Percentiles rank a stretch among this genome's conserved stretches.
phyloP scores from a whole-genome alignment of 2,329 filamentous ascomycete species.

The Cladosporium sp. region DNA sequence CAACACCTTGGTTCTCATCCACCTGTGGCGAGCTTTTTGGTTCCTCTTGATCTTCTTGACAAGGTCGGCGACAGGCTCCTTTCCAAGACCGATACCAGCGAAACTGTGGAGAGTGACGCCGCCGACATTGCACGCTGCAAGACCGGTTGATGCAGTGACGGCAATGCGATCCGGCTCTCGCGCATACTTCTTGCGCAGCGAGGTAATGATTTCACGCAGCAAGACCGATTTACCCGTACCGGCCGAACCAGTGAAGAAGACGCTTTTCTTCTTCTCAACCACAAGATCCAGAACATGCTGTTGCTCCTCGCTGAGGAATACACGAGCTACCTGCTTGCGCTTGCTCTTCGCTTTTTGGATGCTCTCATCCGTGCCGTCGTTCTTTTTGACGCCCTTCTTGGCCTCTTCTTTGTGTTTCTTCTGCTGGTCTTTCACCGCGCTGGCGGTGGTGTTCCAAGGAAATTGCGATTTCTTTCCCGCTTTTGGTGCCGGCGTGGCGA shows the following conservation, averaged over 20 bases:
- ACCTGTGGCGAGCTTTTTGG: conserved; percentile 79
- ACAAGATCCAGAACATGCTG: conserved; percentile 79
- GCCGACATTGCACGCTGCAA: conserved; percentile 95
- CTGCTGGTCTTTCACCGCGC: conserved; percentile 72
- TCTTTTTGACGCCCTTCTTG: conserved; percentile 46
- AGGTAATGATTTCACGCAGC: conserved; percentile 83
- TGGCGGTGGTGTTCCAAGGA: conserved; percentile 71
- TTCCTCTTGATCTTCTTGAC: conserved; percentile 91
- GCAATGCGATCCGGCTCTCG: conserved; percentile 80
- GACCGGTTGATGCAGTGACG: conserved; percentile 90
- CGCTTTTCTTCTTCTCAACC: conserved; percentile 73
- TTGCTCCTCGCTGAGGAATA: conserved; percentile 84
- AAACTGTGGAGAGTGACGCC: conserved; percentile 96
- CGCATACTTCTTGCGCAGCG: conserved; percentile 70
- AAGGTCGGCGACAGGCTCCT: conserved; percentile 74
- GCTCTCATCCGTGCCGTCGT: conserved; percentile 43
- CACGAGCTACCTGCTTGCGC: conserved; percentile 47
- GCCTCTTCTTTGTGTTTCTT: conserved; percentile 64
- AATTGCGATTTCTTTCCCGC: conserved; percentile 38
- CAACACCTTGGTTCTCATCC: conserved; percentile 82
- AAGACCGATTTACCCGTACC: conserved; percentile 94
- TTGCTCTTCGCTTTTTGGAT: conserved; percentile 43
- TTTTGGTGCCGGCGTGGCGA: conserved; percentile 42
- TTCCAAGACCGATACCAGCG: conserved; percentile 89
- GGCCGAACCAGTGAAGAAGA: conserved; percentile 97